Conservation (phyloP, 1,284 basidiomycete species). For the Austroboletus novae-zelandiae region DNA sequence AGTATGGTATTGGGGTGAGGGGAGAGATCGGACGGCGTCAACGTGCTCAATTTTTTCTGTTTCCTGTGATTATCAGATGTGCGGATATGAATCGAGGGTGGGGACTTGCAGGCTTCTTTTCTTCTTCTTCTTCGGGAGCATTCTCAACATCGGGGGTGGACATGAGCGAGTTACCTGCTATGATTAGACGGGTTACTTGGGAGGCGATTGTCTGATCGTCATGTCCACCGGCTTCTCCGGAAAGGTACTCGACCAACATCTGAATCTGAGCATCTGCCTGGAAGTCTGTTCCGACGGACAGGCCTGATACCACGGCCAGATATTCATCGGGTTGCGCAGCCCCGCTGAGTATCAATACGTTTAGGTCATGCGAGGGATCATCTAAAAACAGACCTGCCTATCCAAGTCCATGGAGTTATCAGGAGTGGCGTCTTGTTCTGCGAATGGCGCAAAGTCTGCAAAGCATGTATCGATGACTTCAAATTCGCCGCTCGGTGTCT, state of each 20-base stretch:
- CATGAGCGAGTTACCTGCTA: constrained; percentile 85
- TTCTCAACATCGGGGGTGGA: constrained; percentile 39
- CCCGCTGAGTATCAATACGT: constrained; percentile 8
- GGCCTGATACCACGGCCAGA: constrained; percentile 83
- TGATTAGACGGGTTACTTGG: constrained; percentile 77
- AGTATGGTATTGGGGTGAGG: constrained; percentile 74
- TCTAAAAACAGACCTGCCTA: constrained; percentile 25
- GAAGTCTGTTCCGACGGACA: constrained; percentile 63
- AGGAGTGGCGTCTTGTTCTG: constrained; percentile 28
- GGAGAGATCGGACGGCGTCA: constrained; percentile 61
- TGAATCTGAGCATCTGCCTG: constrained; percentile 74
- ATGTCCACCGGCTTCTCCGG: constrained; percentile 75
- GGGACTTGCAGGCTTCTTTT: constrained; percentile 57
- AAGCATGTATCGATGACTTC: constrained; percentile 91
- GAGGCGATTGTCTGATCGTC: constrained; percentile 65
- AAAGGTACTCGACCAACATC: constrained; percentile 84
- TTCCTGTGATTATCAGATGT: constrained; percentile 7
- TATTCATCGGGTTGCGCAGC: constrained; percentile 52
- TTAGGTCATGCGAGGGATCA: constrained; percentile 10
- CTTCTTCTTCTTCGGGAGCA: constrained; percentile 39
- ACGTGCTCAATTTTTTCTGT: constrained; percentile 58
- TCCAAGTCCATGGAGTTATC: constrained; percentile 50
- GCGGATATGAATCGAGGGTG: constrained; percentile 2
- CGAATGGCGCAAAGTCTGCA: constrained; percentile 70
- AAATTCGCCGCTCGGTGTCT: constrained; percentile 88